A percentile compares a stretch with the other conserved stretches of the same genome.
These are phyloP conservation scores for Cicer pinnatifidum DNA, from an alignment of 306 rosid genomes.

Conservation along the genomic window DNA sequence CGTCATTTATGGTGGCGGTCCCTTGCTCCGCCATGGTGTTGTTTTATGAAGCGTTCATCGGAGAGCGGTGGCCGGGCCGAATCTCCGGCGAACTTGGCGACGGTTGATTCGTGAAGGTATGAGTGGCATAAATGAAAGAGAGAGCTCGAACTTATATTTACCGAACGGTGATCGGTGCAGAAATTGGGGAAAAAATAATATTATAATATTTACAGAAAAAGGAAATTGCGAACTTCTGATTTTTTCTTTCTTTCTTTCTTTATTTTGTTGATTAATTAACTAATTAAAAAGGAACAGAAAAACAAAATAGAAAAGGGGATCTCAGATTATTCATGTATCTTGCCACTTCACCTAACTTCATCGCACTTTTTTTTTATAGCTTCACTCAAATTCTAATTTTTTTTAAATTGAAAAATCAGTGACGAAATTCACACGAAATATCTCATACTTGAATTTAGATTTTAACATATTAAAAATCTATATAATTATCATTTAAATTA, in stretches of 20 bases:
- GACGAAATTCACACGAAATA: too few species aligned
- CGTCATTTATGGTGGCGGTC: constrained; percentile 40
- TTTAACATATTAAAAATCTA: too few species aligned
- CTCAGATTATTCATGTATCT: too few species aligned
- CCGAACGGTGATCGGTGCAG: constrained; percentile 42
- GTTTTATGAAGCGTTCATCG: constrained; percentile 50
- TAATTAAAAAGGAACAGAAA: neutral
- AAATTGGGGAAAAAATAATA: constrained; percentile 23
- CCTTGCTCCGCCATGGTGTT: constrained; percentile 55
- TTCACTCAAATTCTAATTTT: too few species aligned
- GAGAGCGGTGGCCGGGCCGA: constrained; percentile 45
- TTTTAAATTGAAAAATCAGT: too few species aligned
- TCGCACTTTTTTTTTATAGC: too few species aligned
- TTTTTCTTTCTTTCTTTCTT: neutral
- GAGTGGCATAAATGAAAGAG: neutral
- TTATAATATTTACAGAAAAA: neutral
- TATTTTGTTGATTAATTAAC: neutral
- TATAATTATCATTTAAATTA: too few species aligned
- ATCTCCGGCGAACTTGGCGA: constrained; percentile 44
- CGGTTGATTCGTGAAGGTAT: constrained; percentile 7
- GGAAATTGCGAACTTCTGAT: neutral
- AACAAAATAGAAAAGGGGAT: too few species aligned
- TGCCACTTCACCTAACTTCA: too few species aligned
- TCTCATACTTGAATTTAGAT: too few species aligned
- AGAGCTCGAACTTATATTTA: constrained; percentile 5